Base-by-base conservation (phyloP, 768 basidiomycete genomes). In the Albatrellus ellisii region DNA sequence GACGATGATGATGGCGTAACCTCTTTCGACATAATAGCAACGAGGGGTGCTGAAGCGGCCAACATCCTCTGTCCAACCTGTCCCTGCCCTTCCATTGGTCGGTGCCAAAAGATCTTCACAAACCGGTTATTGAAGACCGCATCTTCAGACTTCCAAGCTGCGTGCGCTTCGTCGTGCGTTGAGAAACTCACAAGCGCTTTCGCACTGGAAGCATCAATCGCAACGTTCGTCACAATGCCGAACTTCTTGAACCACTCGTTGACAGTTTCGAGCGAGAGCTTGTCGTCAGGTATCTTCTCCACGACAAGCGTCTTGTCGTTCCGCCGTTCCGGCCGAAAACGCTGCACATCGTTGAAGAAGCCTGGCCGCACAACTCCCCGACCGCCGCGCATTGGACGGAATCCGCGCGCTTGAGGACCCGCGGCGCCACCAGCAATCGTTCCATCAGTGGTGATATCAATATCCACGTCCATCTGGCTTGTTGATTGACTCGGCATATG, bases 71-170 rank as follows among this genome's bases (percentile, higher is more conserved):
- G 65, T 2, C 91, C 91, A 14, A 66, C 68, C 47, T 76, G 77
- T 6, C 91, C 91, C 52, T 91, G 85, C 0, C 92, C 91, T 41
- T 85, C 86, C 77, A 91, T 75, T 6, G 89, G 90, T 44, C 84
- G 71, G 61, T 94, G 89, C 90, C 92, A 95, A 53, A 94, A 88
- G 26, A 95, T 70, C 61, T 92, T 94, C 50, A 95, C 91, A 58
- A 95, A 95, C 38, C 92, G 76, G 52, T 91, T 92, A 9, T 77
- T 77, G 54, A 95, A 95, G 11, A 95, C 82, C n/a, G 91, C 89
- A 48, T 94, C 89, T 59, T 92, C 86, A 20, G 79, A 77, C 58
- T 86, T 87, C 85, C 91, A 90, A 1, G 92, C 92, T 10, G 75
- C 72, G 53, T 82, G 76, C 0, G 92, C 92, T 53, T 91, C 84